These are phyloP conservation scores for Candida rishiriensis DNA, from an alignment of 805 yeast species.

Conservation along the genomic window DNA sequence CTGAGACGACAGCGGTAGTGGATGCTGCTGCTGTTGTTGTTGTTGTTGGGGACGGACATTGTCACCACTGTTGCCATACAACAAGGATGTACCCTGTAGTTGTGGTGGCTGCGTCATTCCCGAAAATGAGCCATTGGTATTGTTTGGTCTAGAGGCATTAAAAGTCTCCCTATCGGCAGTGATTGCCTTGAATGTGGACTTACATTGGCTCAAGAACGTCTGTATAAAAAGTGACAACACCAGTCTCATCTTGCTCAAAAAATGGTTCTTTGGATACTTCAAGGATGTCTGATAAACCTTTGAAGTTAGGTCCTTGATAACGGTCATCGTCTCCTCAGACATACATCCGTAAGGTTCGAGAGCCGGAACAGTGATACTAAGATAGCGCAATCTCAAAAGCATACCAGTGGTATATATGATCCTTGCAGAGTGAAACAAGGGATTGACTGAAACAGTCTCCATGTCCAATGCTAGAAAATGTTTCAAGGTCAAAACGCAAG, in stretches of 20 bases:
- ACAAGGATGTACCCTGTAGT: conserved; percentile 7
- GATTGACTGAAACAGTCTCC: conserved; percentile 50
- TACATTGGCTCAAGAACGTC: conserved; percentile 55
- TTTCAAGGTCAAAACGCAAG: conserved; percentile 48
- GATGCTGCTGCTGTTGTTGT: not conserved
- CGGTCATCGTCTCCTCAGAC: conserved; percentile 38
- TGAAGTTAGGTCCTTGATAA: conserved; percentile 22
- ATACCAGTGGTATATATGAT: conserved; percentile 64
- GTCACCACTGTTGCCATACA: not conserved
- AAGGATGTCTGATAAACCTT: conserved; percentile 27
- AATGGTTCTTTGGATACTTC: conserved; percentile 42
- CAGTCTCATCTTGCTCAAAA: conserved; percentile 48
- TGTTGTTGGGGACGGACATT: too few relatives aligned
- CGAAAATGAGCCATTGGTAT: not conserved
- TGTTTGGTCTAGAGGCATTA: not conserved
- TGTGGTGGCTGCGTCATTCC: conserved; percentile 11
- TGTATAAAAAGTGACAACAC: conserved; percentile 56
- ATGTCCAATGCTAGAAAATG: conserved; percentile 42
- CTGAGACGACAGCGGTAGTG: not conserved
- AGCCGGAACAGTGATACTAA: conserved; percentile 49
- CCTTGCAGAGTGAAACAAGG: conserved; percentile 53
- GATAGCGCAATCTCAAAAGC: conserved; percentile 51
- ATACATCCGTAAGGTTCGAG: conserved; percentile 39
- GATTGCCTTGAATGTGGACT: conserved; percentile 14
- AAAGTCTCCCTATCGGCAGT: conserved; percentile 5